phyloP scores from a whole-genome alignment of 2,329 filamentous ascomycete genomes.

The Fusarium sp. region DNA sequence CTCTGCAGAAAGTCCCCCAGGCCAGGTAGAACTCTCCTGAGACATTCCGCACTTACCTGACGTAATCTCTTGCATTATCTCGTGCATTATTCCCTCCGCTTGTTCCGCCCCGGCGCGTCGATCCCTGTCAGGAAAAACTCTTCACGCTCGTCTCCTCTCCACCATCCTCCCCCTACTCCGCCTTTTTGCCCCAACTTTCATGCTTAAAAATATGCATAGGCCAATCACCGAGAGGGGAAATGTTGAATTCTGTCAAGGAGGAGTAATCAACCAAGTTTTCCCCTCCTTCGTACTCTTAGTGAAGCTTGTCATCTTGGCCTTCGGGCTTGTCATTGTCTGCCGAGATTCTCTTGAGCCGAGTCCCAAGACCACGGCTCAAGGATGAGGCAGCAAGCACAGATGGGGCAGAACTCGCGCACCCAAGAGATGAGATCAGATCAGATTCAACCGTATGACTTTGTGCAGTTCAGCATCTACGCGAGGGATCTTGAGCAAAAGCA shows the following conservation, averaged over 20 bases:
- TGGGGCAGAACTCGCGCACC: conserved; percentile 2
- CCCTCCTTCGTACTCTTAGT: not conserved
- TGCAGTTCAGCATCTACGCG: conserved; percentile 5
- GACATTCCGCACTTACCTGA: conserved; percentile 8
- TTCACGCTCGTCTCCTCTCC: not conserved
- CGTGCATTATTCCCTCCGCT: not conserved
- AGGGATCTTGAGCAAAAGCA: conserved; percentile 6
- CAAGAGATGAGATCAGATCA: conserved; percentile 30
- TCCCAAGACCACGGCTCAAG: not conserved
- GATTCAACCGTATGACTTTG: conserved; percentile 23
- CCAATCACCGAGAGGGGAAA: not conserved
- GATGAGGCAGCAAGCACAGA: conserved; percentile 10
- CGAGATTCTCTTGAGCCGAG: not conserved
- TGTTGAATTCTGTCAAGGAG: not conserved
- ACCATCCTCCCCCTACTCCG: conserved; percentile 13
- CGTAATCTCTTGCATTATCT: not conserved
- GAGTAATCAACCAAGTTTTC: not conserved
- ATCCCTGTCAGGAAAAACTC: not conserved
- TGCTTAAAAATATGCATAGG: conserved; percentile 25
- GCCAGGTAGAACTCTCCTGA: not conserved
- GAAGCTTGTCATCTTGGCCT: not conserved
- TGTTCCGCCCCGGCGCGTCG: too few species aligned
- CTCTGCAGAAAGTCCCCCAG: not conserved
- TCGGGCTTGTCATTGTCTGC: not conserved
- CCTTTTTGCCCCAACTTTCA: conserved; percentile 28